These are phyloP conservation scores for Picea abies DNA, from an alignment of 83 land plant genomes.

Conservation along the genomic window DNA sequence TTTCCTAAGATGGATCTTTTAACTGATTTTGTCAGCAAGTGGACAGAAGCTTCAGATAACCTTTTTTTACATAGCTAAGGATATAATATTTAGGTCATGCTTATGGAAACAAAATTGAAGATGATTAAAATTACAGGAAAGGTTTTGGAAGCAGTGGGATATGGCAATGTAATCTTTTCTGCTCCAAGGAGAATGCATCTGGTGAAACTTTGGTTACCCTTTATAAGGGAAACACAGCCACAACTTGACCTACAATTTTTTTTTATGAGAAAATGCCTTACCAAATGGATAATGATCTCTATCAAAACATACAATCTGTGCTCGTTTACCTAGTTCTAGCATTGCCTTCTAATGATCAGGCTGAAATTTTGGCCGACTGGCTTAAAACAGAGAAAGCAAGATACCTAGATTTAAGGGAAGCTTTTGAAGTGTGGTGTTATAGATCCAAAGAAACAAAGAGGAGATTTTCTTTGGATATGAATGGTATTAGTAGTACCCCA, in stretches of 20 bases:
- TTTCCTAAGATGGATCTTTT: conserved; percentile 58
- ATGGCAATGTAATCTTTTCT: conserved; percentile 69
- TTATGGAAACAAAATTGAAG: conserved; percentile 50
- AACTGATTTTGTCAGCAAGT: conserved; percentile 55
- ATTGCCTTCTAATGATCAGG: conserved; percentile 69
- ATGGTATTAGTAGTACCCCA: conserved; percentile 46
- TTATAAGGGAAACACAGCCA: conserved; percentile 58
- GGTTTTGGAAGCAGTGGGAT: conserved; percentile 81
- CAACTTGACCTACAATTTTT: conserved; percentile 40
- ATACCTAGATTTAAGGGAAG: conserved; percentile 91
- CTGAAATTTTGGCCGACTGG: conserved; percentile 75
- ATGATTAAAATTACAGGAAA: conserved; percentile 65
- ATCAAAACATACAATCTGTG: conserved; percentile 68
- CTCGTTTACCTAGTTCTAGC: conserved; percentile 61
- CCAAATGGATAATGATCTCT: conserved; percentile 51
- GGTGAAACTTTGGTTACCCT: conserved; percentile 84
- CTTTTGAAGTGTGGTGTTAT: conserved; percentile 95
- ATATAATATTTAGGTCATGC: conserved; percentile 17
- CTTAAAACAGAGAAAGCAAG: conserved; percentile 41
- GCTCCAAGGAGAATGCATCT: conserved; percentile 47
- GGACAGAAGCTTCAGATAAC: conserved; percentile 57
- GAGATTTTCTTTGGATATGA: conserved; percentile 38
- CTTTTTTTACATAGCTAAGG: conserved; percentile 31
- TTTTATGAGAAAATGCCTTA: conserved; percentile 35
- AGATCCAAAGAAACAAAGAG: conserved; percentile 82